Percentiles rank a stretch among this genome's conserved stretches.
These are phyloP conservation scores for Clavispora fructus DNA, from an alignment of 805 yeast genomes.

Conservation along the genomic window DNA sequence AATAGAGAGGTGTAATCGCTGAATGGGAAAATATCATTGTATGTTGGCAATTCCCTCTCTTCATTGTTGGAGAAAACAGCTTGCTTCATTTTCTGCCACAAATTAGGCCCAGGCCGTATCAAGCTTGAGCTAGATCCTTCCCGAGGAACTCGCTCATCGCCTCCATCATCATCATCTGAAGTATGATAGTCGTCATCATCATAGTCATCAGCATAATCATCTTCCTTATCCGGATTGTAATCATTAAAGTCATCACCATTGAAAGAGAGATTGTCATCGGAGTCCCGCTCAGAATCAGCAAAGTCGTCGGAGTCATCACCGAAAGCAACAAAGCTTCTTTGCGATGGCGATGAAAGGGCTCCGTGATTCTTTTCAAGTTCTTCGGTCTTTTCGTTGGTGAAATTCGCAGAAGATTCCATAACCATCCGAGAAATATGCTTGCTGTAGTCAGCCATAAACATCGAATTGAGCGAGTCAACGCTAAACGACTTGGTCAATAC, in stretches of 20 bases:
- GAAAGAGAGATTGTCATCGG: slow-evolving; percentile 23
- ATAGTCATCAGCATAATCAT: slow-evolving; percentile 19
- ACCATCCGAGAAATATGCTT: slow-evolving; percentile 40
- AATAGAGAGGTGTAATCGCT: slow-evolving; percentile 14
- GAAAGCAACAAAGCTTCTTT: neutral
- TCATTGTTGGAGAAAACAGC: slow-evolving; percentile 32
- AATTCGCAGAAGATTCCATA: slow-evolving; percentile 9
- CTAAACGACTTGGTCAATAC: slow-evolving; percentile 27
- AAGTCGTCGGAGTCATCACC: slow-evolving; percentile 19
- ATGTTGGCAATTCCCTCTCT: slow-evolving; percentile 51
- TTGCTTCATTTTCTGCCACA: slow-evolving; percentile 41
- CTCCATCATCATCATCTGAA: slow-evolving; percentile 16
- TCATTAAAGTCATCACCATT: slow-evolving; percentile 23
- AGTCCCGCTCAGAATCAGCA: slow-evolving; percentile 33
- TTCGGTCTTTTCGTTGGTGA: slow-evolving; percentile 5
- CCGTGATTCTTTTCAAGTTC: slow-evolving; percentile 4
- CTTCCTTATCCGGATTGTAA: slow-evolving; percentile 31
- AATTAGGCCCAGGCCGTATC: slow-evolving; percentile 13
- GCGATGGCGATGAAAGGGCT: neutral
- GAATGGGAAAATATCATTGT: slow-evolving; percentile 70
- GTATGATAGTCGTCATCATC: slow-evolving; percentile 5
- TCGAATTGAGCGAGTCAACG: slow-evolving; percentile 36
- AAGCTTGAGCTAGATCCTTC: slow-evolving; percentile 4
- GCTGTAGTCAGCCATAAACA: slow-evolving; percentile 35
- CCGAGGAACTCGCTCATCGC: slow-evolving; percentile 3